phyloP scores from a whole-genome alignment of 257 asterid species.

The Nicotiana sylvestris region DNA sequence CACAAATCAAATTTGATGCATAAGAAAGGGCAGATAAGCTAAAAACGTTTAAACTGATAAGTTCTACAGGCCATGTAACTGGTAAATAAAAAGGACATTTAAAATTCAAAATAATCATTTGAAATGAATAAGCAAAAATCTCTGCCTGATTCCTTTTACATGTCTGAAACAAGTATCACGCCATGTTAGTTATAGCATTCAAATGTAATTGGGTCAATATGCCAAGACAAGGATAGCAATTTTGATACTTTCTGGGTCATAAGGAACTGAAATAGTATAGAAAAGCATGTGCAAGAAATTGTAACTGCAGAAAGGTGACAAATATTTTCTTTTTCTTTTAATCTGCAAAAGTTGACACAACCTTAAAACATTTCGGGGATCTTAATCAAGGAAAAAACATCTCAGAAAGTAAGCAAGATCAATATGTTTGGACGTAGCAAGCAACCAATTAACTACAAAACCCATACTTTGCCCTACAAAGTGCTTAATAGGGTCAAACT shows the following conservation, averaged over 20 bases:
- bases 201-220: not conserved
- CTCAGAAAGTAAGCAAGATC: not conserved
- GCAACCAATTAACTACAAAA: not conserved
- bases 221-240: not conserved
- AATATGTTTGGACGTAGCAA: not conserved
- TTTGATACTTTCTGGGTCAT: not conserved
- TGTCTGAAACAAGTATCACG: slow-evolving; percentile 1
- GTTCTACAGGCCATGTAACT: not conserved
- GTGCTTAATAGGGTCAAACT: not conserved
- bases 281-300: not conserved
- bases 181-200: not conserved
- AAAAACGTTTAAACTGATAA: not conserved
- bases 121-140: not conserved
- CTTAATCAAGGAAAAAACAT: too few relatives aligned
- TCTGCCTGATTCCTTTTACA: not conserved
- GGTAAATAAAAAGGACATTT: not conserved
- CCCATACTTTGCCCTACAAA: not conserved
- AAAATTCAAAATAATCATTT: not conserved
- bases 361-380: not conserved
- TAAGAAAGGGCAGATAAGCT: not conserved
- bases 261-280: not conserved
- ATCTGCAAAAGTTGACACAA: not conserved
- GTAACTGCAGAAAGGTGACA: not conserved
- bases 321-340: not conserved
- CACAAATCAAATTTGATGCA: not conserved